Evolutionary conservation across 345 rosid genomes (phyloP).

Genomic region (Reutealis trisperma): DNA sequence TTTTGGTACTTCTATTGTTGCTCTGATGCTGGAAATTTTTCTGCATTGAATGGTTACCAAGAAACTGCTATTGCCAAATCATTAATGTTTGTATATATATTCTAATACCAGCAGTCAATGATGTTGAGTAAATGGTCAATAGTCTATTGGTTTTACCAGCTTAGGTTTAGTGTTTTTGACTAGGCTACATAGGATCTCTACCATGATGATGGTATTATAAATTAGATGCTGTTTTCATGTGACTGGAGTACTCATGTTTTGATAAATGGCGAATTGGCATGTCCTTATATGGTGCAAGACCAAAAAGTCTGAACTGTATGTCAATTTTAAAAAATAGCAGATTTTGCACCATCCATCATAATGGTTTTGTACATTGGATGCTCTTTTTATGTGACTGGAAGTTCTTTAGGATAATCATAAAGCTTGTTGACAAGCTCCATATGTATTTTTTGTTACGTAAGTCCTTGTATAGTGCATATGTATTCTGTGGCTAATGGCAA

Average conservation of each 20-base stretch:
- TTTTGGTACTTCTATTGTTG: not conserved
- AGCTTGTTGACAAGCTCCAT: not conserved
- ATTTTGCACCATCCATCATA: not conserved
- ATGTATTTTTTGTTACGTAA: not conserved
- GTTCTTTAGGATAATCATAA: not conserved
- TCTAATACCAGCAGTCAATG: not conserved
- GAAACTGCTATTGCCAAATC: not conserved
- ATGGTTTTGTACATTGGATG: not conserved
- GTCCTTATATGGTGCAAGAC: not conserved
- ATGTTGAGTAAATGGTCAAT: not conserved
- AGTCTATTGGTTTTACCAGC: not conserved
- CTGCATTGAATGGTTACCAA: not conserved
- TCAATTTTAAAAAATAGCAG: not conserved
- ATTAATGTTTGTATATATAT: not conserved
- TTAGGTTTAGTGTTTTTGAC: not conserved
- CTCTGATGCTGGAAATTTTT: not conserved
- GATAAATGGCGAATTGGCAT: too few species aligned
- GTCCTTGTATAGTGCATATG: constrained; percentile 5
- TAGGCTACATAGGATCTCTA: not conserved
- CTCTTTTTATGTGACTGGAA: not conserved
- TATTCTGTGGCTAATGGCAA: constrained; percentile 26
- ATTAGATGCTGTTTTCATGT: constrained; percentile 11
- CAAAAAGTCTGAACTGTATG: not conserved
- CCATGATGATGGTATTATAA: not conserved
- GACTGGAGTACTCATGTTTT: not conserved